phyloP scores from a whole-genome alignment of 257 asterid species.

The Jacaranda copaia region DNA sequence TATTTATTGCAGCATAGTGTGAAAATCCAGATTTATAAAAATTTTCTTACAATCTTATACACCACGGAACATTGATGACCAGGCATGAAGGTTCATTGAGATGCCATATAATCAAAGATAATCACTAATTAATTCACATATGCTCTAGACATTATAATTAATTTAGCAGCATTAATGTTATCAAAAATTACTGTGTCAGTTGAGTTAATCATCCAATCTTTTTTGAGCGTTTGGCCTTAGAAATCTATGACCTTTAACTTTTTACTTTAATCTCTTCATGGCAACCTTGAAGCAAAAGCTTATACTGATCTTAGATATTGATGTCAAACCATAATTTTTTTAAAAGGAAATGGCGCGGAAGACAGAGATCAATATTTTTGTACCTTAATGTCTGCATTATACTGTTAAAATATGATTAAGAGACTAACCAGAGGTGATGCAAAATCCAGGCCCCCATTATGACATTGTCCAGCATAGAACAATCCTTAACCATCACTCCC shows the following conservation, averaged over 20 bases:
- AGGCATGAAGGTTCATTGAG: slow-evolving; percentile 14
- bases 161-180: neutral
- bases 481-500: neutral
- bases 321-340: slow-evolving; percentile 7
- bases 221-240: neutral
- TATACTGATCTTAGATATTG: slow-evolving; percentile 35
- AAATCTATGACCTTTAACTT: slow-evolving; percentile 4
- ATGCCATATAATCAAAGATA: neutral
- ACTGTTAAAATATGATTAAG: slow-evolving; percentile 8
- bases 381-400: slow-evolving; percentile 29
- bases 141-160: slow-evolving; percentile 29
- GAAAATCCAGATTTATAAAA: neutral
- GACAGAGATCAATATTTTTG: slow-evolving; percentile 12
- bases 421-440: neutral
- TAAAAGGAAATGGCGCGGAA: slow-evolving; percentile 2
- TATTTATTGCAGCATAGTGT: no score
- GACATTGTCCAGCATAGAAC: slow-evolving; percentile 2
- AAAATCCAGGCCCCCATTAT: slow-evolving; percentile 14
- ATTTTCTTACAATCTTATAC: neutral
- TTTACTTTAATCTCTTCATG: slow-evolving; percentile 13
- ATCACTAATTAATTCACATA: slow-evolving; percentile 3
- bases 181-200: slow-evolving; percentile 5
- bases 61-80: slow-evolving; percentile 20
- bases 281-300: slow-evolving; percentile 32
- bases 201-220: slow-evolving; percentile 12